Percentiles rank a stretch among this genome's conserved stretches.
phyloP scores from a whole-genome alignment of 495 filamentous ascomycete genomes.

The Daldinia concentrica region DNA sequence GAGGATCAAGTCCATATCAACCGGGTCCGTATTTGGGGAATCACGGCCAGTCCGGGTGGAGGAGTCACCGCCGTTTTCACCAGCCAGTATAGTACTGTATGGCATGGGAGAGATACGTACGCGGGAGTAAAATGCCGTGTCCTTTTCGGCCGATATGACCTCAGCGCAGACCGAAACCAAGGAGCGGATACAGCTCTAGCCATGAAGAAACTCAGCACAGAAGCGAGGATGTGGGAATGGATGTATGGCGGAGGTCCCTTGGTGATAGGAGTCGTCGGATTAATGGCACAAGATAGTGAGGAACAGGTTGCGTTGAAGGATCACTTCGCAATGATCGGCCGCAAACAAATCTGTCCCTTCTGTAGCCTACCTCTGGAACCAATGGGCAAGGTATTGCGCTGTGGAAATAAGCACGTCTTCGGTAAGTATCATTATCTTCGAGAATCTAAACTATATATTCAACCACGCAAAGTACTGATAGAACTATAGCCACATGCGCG shows the following conservation, averaged over 20 bases:
- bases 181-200: constrained; percentile 1
- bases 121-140: constrained; percentile 52
- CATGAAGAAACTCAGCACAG: constrained; percentile 50
- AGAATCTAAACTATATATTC: too few species aligned
- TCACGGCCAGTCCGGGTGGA: constrained; percentile 54
- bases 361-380: constrained; percentile 44
- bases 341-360: constrained; percentile 49
- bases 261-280: constrained; percentile 47
- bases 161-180: constrained; percentile 9
- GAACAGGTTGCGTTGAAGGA: constrained; percentile 33
- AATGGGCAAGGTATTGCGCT: constrained; percentile 29
- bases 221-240: constrained; percentile 56
- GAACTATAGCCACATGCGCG: constrained; percentile 47
- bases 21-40: constrained; percentile 57
- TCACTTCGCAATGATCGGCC: constrained; percentile 45
- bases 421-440: constrained; percentile 30
- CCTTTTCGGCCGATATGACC: constrained; percentile 49
- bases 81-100: constrained; percentile 50
- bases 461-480: background rate
- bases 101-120: constrained; percentile 54
- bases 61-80: constrained; percentile 54
- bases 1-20: constrained; percentile 52
- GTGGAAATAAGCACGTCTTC: constrained; percentile 45
- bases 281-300: background rate
- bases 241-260: constrained; percentile 58